Percentiles rank a stretch among this genome's conserved stretches.
Evolutionary conservation across 2,329 filamentous ascomycete species (phyloP).

Genomic region (Curvularia sp.): DNA sequence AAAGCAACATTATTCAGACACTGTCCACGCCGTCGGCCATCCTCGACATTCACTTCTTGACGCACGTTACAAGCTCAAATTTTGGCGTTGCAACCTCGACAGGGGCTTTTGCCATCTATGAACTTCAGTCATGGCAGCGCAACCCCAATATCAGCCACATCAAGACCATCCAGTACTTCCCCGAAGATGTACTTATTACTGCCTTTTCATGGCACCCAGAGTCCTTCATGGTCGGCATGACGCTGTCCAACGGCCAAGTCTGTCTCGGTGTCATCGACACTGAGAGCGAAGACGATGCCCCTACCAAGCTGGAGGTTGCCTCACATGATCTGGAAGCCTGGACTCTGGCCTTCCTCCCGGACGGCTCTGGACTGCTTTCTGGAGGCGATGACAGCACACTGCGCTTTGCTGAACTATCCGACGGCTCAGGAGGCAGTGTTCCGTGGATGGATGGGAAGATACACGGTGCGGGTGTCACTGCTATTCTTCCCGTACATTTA

Average conservation of each 20-base stretch:
- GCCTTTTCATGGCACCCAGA: conserved; percentile 77
- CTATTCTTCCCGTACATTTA: conserved; percentile 75
- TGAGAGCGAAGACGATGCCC: conserved; percentile 35
- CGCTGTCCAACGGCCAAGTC: conserved; percentile 73
- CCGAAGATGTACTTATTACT: conserved; percentile 69
- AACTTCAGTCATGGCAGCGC: conserved; percentile 45
- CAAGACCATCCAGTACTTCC: conserved; percentile 59
- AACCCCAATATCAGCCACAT: conserved; percentile 35
- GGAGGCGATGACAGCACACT: conserved; percentile 79
- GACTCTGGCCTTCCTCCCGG: conserved; percentile 67
- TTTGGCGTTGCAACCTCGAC: conserved; percentile 82
- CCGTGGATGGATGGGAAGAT: conserved; percentile 62
- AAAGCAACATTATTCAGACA: conserved; percentile 61
- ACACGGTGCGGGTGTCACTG: conserved; percentile 85
- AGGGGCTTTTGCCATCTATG: conserved; percentile 71
- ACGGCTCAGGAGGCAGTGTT: conserved; percentile 24
- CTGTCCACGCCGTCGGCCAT: conserved; percentile 73
- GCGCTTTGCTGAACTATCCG: conserved; percentile 45
- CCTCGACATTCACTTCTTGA: conserved; percentile 83
- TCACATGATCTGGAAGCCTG: conserved; percentile 73
- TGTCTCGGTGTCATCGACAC: conserved; percentile 40
- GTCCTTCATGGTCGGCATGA: conserved; percentile 67
- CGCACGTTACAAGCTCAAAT: conserved; percentile 55
- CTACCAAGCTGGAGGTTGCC: conserved; percentile 33
- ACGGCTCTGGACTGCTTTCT: conserved; percentile 63